Evolutionary conservation across 805 yeast genomes (phyloP).

Genomic region (Cephaloascus fragrans): DNA sequence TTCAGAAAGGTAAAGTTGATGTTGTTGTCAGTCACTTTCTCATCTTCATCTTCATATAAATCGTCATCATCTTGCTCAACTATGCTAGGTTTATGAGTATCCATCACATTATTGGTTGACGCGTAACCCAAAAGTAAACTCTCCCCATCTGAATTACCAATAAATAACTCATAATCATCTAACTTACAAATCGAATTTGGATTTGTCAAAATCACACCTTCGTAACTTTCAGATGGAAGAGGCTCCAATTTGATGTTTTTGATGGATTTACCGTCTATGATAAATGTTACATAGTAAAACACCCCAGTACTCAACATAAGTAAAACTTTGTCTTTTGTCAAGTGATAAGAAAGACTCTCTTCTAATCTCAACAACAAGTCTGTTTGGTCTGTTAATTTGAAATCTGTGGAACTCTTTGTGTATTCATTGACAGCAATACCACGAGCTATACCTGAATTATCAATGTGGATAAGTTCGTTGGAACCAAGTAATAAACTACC

Average conservation of each 20-base stretch:
- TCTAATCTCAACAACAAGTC: conserved; percentile 46
- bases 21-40: conserved; percentile 9
- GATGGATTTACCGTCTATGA: conserved; percentile 31
- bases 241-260: conserved; percentile 10
- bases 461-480: conserved; percentile 71
- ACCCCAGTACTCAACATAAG: conserved; percentile 21
- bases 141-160: conserved; percentile 54
- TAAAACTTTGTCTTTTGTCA: conserved; percentile 19
- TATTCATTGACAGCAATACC: conserved; percentile 56
- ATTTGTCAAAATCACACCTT: conserved; percentile 22
- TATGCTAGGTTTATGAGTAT: neutral
- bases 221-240: conserved; percentile 7
- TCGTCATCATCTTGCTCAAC: conserved; percentile 17
- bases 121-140: conserved; percentile 34
- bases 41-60: conserved; percentile 39
- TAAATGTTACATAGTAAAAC: conserved; percentile 23
- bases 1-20: conserved; percentile 24
- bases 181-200: conserved; percentile 33
- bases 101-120: neutral
- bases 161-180: conserved; percentile 37
- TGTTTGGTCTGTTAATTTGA: conserved; percentile 37
- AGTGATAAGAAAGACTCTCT: conserved; percentile 26
- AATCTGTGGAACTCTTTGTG: conserved; percentile 28
- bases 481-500: conserved; percentile 66
- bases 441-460: conserved; percentile 60